Evolutionary conservation across 2,329 filamentous ascomycete genomes (phyloP).

Genomic region (Colletotrichum sp.): DNA sequence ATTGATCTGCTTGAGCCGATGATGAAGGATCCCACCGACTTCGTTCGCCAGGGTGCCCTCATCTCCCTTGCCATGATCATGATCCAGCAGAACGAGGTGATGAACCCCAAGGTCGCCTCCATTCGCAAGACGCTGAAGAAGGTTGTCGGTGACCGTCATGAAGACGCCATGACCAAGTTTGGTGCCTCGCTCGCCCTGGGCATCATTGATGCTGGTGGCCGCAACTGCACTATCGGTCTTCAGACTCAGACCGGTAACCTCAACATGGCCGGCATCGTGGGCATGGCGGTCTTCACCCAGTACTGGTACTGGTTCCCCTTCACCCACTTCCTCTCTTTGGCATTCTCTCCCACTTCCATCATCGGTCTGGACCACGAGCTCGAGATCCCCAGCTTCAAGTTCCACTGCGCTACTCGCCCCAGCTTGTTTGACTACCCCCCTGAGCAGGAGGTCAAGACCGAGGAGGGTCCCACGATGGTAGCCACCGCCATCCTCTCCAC

Average conservation of each 20-base stretch:
- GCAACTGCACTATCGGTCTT: slow-evolving; percentile 97
- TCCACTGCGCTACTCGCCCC: slow-evolving; percentile 91
- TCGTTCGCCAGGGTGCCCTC: slow-evolving; percentile 93
- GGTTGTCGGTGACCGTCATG: slow-evolving; percentile 91
- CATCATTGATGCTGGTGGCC: slow-evolving; percentile 96
- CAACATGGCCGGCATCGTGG: slow-evolving; percentile 98
- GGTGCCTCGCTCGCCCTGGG: slow-evolving; percentile 92
- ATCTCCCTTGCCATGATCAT: slow-evolving; percentile 97
- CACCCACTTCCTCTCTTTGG: slow-evolving; percentile 94
- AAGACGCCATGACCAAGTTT: slow-evolving; percentile 99
- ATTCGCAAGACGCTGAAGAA: slow-evolving; percentile 95
- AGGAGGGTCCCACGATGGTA: slow-evolving; percentile 91
- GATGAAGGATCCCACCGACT: slow-evolving; percentile 99
- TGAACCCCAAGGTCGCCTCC: slow-evolving; percentile 93
- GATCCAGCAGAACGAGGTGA: slow-evolving; percentile 98
- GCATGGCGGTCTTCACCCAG: slow-evolving; percentile 97
- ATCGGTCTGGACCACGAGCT: slow-evolving; percentile 94
- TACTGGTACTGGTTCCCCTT: slow-evolving; percentile 99
- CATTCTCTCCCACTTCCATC: slow-evolving; percentile 95
- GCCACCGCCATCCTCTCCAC: slow-evolving; percentile 96
- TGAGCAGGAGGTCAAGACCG: slow-evolving; percentile 92
- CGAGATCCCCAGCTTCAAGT: slow-evolving; percentile 92
- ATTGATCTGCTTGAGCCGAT: slow-evolving; percentile 97
- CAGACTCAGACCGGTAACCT: slow-evolving; percentile 98
- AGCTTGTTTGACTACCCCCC: slow-evolving; percentile 98